phyloP scores from a whole-genome alignment of 2,329 filamentous ascomycete genomes.

The Tolypocladium capitatum region DNA sequence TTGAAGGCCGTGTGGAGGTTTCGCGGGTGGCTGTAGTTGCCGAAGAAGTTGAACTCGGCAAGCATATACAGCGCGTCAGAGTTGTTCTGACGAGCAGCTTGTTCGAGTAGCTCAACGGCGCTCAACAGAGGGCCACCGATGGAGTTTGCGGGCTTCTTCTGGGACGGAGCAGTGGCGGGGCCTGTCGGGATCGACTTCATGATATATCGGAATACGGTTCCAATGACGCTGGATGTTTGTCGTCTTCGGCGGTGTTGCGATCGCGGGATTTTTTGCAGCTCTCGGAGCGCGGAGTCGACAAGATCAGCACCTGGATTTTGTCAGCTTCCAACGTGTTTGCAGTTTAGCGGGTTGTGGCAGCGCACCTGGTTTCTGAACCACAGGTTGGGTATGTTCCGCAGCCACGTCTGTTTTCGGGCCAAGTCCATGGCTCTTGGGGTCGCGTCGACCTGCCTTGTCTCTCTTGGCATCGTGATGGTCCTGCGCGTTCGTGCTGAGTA shows the following conservation, averaged over 20 bases:
- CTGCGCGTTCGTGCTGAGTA: constrained; percentile 25
- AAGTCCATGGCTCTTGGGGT: constrained; percentile 18
- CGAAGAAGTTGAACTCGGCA: constrained; percentile 92
- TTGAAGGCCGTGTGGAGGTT: constrained; percentile 69
- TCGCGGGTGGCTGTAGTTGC: constrained; percentile 78
- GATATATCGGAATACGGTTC: constrained; percentile 28
- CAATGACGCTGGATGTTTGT: constrained; percentile 30
- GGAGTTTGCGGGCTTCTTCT: constrained; percentile 16
- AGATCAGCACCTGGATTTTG: constrained; percentile 32
- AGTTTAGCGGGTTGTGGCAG: background rate
- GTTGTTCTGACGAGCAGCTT: constrained; percentile 43
- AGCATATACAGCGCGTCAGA: constrained; percentile 80
- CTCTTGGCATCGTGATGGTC: constrained; percentile 19
- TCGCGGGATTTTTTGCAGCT: constrained; percentile 36
- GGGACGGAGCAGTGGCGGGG: constrained; percentile 31
- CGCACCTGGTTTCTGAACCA: constrained; percentile 25
- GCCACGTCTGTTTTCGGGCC: constrained; percentile 17
- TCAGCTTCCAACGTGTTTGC: background rate
- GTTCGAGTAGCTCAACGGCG: constrained; percentile 38
- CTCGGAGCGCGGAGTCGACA: constrained; percentile 36
- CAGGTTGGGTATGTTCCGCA: constrained; percentile 13
- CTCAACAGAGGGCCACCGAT: constrained; percentile 32
- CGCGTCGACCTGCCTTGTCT: constrained; percentile 14
- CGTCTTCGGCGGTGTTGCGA: constrained; percentile 28
- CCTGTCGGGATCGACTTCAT: constrained; percentile 36